These are phyloP conservation scores for Geotrichum candidum DNA, from an alignment of 1,139 yeast species.

Conservation along the genomic window DNA sequence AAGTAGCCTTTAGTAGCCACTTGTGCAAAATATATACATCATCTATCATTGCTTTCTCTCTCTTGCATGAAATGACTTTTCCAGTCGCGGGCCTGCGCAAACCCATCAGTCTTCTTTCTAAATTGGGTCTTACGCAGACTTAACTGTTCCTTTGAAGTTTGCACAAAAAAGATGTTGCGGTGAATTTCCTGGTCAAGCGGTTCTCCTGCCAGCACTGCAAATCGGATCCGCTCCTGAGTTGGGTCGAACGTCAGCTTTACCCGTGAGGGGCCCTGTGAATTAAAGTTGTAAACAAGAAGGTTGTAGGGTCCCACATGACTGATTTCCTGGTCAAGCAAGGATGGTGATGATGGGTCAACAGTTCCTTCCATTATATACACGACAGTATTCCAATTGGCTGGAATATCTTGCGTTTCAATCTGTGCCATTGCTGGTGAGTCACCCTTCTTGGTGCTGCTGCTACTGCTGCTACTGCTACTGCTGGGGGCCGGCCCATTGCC, in stretches of 20 bases:
- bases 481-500: background rate
- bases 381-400: conserved; percentile 57
- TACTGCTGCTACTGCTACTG: background rate
- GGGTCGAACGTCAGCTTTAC: background rate
- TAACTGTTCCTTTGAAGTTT: conserved; percentile 51
- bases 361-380: conserved; percentile 47
- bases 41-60: background rate
- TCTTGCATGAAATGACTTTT: conserved; percentile 45
- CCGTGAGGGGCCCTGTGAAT: background rate
- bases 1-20: background rate
- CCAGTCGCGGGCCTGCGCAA: conserved; percentile 61
- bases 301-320: conserved; percentile 28
- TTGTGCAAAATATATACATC: background rate
- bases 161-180: conserved; percentile 83
- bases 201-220: conserved; percentile 56
- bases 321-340: background rate
- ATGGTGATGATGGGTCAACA: background rate
- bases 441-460: background rate
- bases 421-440: background rate
- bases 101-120: conserved; percentile 45
- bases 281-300: conserved; percentile 2
- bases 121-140: conserved; percentile 46
- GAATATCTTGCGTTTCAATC: conserved; percentile 35
- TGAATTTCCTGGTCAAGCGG: conserved; percentile 61
- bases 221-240: background rate